Evolutionary conservation across 2,329 filamentous ascomycete species (phyloP).

Genomic region (Drechslerella stenobrocha): DNA sequence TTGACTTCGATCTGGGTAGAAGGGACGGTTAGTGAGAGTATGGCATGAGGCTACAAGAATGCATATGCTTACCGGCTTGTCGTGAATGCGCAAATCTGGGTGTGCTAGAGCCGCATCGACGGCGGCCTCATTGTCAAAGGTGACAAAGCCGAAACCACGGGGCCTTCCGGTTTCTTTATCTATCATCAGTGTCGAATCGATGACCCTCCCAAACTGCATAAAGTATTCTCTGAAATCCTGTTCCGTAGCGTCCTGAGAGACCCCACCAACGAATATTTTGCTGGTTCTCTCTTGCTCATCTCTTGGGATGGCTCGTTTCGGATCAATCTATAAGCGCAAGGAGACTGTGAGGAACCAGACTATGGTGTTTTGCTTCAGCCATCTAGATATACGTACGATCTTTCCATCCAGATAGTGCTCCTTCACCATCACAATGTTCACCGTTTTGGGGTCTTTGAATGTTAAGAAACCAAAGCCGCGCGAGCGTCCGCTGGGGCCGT

Average conservation of each 20-base stretch:
- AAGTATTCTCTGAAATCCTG: constrained; percentile 97
- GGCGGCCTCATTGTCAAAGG: constrained; percentile 92
- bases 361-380: constrained; percentile 5
- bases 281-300: constrained; percentile 98
- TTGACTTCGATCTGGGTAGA: constrained; percentile 78
- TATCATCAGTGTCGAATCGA: constrained; percentile 99
- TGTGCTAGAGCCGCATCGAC: constrained; percentile 86
- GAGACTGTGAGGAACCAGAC: constrained; percentile 32
- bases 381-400: constrained; percentile 69
- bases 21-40: constrained; percentile 6
- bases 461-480: constrained; percentile 97
- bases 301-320: constrained; percentile 92
- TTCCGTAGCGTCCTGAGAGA: constrained; percentile 95
- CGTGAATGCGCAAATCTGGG: constrained; percentile 80
- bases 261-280: constrained; percentile 98
- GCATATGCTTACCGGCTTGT: constrained; percentile 65
- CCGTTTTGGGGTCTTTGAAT: constrained; percentile 95
- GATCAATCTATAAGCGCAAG: constrained; percentile 73
- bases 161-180: constrained; percentile 98
- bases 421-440: constrained; percentile 99
- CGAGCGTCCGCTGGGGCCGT: constrained; percentile 88
- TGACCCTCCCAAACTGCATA: constrained; percentile 90
- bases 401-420: constrained; percentile 98
- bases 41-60: background rate
- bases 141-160: constrained; percentile 95